Evolutionary conservation across 139 green algal genomes (phyloP).

Genomic region (Tetradesmus obliquus): DNA sequence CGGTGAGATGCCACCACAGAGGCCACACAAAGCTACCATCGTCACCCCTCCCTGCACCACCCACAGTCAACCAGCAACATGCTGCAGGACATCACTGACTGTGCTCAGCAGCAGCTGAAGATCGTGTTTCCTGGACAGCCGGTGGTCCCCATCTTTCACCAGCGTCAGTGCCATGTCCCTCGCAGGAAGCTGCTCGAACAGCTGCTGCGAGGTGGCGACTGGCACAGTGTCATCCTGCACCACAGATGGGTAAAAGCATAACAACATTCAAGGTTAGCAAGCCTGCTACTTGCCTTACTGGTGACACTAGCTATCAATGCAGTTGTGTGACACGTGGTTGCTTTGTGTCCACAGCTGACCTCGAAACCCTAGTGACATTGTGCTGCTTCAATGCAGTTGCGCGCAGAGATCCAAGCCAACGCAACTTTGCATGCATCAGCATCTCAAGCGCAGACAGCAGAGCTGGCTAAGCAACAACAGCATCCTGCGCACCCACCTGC

Average conservation of each 20-base stretch:
- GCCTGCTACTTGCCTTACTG: too few species aligned
- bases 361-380: too few species aligned
- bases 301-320: too few species aligned
- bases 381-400: too few species aligned
- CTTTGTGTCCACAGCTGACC: too few species aligned
- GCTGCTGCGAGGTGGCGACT: not conserved
- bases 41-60: too few species aligned
- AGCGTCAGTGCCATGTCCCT: conserved; percentile 20
- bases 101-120: conserved; percentile 7
- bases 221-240: conserved; percentile 44
- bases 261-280: not conserved
- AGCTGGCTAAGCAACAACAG: not conserved
- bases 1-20: too few species aligned
- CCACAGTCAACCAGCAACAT: not conserved
- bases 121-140: conserved; percentile 16
- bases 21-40: too few species aligned
- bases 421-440: not conserved
- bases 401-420: too few species aligned
- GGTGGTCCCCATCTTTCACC: conserved; percentile 38
- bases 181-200: conserved; percentile 14
- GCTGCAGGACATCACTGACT: conserved; percentile 5
- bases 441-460: not conserved
- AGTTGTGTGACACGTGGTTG: not conserved
- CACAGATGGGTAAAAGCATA: not conserved
- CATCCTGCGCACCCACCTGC: conserved; percentile 10